Base-by-base conservation (phyloP, 2,329 filamentous ascomycete species). In the Neofusicoccum sp. region DNA sequence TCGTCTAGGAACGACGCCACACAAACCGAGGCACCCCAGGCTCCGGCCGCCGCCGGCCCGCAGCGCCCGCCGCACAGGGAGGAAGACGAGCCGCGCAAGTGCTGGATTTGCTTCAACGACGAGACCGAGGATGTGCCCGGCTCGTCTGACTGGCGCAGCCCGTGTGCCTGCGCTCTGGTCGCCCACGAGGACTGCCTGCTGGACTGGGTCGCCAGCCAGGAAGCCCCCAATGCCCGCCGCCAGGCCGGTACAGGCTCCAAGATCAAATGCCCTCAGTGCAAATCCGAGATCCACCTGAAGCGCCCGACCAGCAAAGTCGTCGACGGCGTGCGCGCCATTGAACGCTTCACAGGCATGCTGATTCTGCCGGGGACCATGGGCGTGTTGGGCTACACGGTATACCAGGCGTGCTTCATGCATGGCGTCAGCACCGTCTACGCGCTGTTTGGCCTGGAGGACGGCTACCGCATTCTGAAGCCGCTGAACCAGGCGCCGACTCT, bases 161-260 rank as follows among this genome's bases (percentile, higher is more conserved):
- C 95, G 1, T 99, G 95, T 74, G 90, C 89, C 0, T 99, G 95
- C 77, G 93, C 91, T 11, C 83, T 99, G 43, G 91, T 91, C 62
- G 95, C 93, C 1, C 95, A 99, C 74, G 93, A 98, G 75, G 85
- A 87, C 65, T 97, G 93, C 74, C 84, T 98, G 67, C 83, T 98
- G 43, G 90, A 92, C 71, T 99, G 93, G 93, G 89, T 98, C 16
- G 89, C 91, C n/a, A 92, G 97, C 73, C 86, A 92, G 72, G 93
- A 97, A 77, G 81, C 84, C 28, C 85, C 85, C 1, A 83, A 79
- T 41, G 78, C 84, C 16, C 72, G 80, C 65, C 78, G 80, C 67
- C 76, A 79, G 68, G 84, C 73, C 74, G 81, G 74, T 22, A 71
- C 71, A 29, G 74, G 67, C 14, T 65, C 73, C 61, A 87, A 88